A percentile compares a stretch with the other conserved stretches of the same genome.
phyloP scores from a whole-genome alignment of 441 rosid genomes.

The Kokia cookei region DNA sequence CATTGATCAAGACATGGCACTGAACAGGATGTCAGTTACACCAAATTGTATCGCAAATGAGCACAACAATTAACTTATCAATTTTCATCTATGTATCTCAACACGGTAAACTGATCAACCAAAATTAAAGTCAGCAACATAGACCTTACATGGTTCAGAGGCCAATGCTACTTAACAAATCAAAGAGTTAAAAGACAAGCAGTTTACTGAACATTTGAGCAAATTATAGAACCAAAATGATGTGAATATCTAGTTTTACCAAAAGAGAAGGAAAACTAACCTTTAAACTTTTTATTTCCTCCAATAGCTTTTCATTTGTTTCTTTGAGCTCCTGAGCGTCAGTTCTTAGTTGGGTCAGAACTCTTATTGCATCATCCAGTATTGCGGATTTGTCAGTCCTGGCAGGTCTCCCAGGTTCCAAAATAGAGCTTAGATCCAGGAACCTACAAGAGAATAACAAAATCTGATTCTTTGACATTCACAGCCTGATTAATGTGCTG shows the following conservation, averaged over 20 bases:
- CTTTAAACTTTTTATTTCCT: constrained; percentile 77
- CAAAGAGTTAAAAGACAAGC: neutral
- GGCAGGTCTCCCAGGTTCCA: constrained; percentile 76
- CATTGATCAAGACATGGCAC: neutral
- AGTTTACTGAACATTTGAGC: neutral
- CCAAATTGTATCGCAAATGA: neutral
- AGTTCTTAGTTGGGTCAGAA: constrained; percentile 62
- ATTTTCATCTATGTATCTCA: neutral
- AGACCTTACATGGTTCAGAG: neutral
- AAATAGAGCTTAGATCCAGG: constrained; percentile 63
- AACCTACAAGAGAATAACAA: constrained; percentile 44
- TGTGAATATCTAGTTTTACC: neutral
- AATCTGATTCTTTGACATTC: neutral
- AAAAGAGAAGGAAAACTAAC: constrained; percentile 26
- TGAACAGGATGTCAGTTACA: neutral
- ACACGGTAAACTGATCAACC: neutral
- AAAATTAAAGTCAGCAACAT: neutral
- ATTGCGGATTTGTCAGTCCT: constrained; percentile 76
- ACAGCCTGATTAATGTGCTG: neutral
- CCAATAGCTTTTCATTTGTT: constrained; percentile 64
- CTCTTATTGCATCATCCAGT: constrained; percentile 79
- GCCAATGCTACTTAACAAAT: neutral
- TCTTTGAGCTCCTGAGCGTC: constrained; percentile 79
- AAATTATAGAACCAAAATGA: neutral
- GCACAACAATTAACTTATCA: neutral